Evolutionary conservation across 495 filamentous ascomycete species (phyloP).

Genomic region (Aspergillus diversus): DNA sequence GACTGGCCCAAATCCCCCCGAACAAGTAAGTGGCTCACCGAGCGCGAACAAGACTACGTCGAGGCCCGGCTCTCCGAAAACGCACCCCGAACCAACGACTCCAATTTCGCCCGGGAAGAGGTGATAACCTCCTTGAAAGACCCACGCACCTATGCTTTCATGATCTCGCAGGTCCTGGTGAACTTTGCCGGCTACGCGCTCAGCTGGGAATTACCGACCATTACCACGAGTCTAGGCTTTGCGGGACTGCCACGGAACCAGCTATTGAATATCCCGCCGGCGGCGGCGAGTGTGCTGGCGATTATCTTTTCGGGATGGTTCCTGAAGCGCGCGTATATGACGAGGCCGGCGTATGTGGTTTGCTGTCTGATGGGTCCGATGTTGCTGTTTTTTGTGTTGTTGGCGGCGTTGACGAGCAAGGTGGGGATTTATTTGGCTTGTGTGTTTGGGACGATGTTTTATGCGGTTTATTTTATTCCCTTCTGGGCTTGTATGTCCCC

Average conservation of each 20-base stretch:
- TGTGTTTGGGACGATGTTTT: constrained; percentile 31
- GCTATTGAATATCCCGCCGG: constrained; percentile 36
- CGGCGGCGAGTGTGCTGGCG: constrained; percentile 26
- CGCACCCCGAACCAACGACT: constrained; percentile 38
- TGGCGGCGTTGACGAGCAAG: constrained; percentile 20
- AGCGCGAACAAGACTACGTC: constrained; percentile 44
- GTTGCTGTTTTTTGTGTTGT: constrained; percentile 32
- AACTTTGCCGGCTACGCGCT: constrained; percentile 37
- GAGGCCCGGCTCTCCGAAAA: constrained; percentile 44
- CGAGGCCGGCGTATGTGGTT: constrained; percentile 19
- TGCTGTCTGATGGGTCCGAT: constrained; percentile 26
- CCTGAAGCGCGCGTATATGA: constrained; percentile 17
- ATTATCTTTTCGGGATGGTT: constrained; percentile 31
- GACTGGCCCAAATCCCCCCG: constrained; percentile 37
- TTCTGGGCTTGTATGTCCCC: constrained; percentile 33
- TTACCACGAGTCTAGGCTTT: constrained; percentile 38
- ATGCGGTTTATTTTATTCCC: constrained; percentile 32
- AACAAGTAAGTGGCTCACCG: constrained; percentile 39
- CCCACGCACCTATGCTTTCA: constrained; percentile 34
- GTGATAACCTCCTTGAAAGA: constrained; percentile 38
- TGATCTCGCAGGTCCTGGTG: constrained; percentile 34
- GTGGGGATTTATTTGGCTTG: constrained; percentile 33
- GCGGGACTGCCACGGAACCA: constrained; percentile 36
- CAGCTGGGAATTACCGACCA: constrained; percentile 34
- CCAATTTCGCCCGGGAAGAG: constrained; percentile 38